Conservation (phyloP, 2,329 filamentous ascomycete genomes). For the Ceratocystiopsis brevicomis region DNA sequence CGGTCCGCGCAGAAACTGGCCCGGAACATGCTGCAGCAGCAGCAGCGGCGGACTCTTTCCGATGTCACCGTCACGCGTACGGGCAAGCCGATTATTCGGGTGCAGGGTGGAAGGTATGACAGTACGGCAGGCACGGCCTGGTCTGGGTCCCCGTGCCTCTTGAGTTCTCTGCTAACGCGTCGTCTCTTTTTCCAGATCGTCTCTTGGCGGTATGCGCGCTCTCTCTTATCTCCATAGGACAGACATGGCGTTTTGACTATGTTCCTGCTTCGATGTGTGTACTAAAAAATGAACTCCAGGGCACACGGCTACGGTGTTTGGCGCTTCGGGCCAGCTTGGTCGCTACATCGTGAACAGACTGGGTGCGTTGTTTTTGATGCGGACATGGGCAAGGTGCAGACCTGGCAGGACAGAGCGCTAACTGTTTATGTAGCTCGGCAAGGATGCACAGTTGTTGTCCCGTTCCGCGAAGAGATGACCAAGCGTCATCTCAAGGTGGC, state of each 20-base stretch:
- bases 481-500: constrained; percentile 92
- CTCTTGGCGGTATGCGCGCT: constrained; percentile 53
- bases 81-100: constrained; percentile 81
- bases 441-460: constrained; percentile 86
- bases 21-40: constrained; percentile 29
- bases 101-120: constrained; percentile 74
- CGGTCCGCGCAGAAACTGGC: constrained; percentile 31
- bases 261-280: neutral
- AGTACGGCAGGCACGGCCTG: neutral
- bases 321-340: constrained; percentile 86
- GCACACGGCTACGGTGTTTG: constrained; percentile 93
- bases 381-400: constrained; percentile 39
- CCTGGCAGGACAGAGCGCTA: constrained; percentile 3
- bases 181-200: constrained; percentile 37
- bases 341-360: constrained; percentile 95
- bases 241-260: no score
- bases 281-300: constrained; percentile 29
- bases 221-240: neutral
- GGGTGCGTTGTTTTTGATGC: constrained; percentile 33
- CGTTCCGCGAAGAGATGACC: constrained; percentile 91
- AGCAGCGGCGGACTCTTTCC: constrained; percentile 39
- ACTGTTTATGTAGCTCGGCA: constrained; percentile 44
- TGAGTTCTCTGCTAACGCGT: constrained; percentile 1
- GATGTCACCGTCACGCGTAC: constrained; percentile 90
- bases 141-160: no score